Percentiles rank a stretch among this genome's conserved stretches.
Conservation (phyloP, 441 rosid species). For the Pelargonium fulgidum region DNA sequence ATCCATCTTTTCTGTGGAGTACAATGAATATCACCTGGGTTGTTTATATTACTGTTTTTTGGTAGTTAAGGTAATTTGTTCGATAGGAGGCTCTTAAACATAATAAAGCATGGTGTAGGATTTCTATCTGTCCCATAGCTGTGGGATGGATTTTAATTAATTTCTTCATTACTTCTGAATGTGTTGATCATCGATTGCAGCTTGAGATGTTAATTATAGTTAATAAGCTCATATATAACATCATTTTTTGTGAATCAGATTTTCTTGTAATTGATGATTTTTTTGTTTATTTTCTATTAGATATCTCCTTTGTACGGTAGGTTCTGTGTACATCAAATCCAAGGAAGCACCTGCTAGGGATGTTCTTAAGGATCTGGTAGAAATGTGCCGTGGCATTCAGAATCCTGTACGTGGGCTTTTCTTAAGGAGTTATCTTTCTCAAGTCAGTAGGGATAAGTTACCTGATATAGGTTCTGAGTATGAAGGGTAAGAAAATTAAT, state of each 20-base stretch:
- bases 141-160: neutral
- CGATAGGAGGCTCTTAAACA: too few relatives aligned
- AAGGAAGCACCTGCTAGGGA: slow-evolving; percentile 84
- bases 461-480: slow-evolving; percentile 76
- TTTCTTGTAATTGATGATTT: slow-evolving; percentile 6
- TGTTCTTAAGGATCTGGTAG: slow-evolving; percentile 76
- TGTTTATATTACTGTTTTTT: neutral
- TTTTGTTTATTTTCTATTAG: slow-evolving; percentile 27
- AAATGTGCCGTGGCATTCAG: slow-evolving; percentile 84
- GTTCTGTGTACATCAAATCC: slow-evolving; percentile 69
- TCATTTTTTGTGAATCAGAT: neutral
- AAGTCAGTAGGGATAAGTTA: slow-evolving; percentile 67
- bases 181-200: neutral
- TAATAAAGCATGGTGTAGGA: too few relatives aligned
- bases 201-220: neutral
- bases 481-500: slow-evolving; percentile 54
- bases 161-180: neutral
- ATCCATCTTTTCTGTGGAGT: neutral
- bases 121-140: too few relatives aligned
- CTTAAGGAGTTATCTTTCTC: slow-evolving; percentile 75
- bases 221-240: neutral
- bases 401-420: slow-evolving; percentile 77
- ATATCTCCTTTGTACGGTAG: slow-evolving; percentile 71
- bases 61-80: too few relatives aligned
- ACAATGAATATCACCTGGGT: neutral